Conservation (phyloP, 2,329 filamentous ascomycete genomes). For the Immersiporthe knoxdaviesiana region DNA sequence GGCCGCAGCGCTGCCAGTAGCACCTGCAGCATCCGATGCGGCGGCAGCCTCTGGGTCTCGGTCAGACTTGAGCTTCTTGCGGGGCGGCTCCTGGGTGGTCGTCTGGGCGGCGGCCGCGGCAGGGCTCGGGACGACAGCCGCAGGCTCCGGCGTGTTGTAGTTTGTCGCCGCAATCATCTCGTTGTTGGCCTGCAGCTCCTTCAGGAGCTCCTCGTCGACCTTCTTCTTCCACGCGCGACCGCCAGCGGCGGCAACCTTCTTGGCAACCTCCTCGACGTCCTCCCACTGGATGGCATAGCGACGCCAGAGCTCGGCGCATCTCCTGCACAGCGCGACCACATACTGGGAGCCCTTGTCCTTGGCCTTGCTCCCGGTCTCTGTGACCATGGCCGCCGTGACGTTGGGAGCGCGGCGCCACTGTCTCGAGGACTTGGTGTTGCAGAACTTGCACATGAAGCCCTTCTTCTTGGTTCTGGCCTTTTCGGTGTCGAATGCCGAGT, state of each 20-base stretch:
- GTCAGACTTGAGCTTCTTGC: constrained; percentile 66
- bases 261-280: constrained; percentile 85
- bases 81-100: constrained; percentile 55
- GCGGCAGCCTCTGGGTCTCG: constrained; percentile 50
- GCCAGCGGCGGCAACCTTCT: constrained; percentile 80
- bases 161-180: constrained; percentile 57
- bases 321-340: constrained; percentile 81
- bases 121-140: constrained; percentile 28
- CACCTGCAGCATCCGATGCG: constrained; percentile 50
- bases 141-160: constrained; percentile 42
- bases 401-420: constrained; percentile 92
- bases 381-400: constrained; percentile 70
- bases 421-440: constrained; percentile 74
- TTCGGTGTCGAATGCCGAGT: constrained; percentile 91
- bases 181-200: constrained; percentile 69
- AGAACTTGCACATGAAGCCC: constrained; percentile 93
- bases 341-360: constrained; percentile 79
- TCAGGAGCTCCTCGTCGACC: constrained; percentile 87
- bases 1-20: constrained; percentile 34
- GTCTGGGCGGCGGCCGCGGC: constrained; percentile 37
- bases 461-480: constrained; percentile 82
- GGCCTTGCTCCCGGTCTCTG: constrained; percentile 64
- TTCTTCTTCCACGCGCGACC: constrained; percentile 84
- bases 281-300: constrained; percentile 97
- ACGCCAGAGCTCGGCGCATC: constrained; percentile 92